These are phyloP conservation scores for Metschnikowia rubicola DNA, from an alignment of 805 yeast species.

Conservation along the genomic window DNA sequence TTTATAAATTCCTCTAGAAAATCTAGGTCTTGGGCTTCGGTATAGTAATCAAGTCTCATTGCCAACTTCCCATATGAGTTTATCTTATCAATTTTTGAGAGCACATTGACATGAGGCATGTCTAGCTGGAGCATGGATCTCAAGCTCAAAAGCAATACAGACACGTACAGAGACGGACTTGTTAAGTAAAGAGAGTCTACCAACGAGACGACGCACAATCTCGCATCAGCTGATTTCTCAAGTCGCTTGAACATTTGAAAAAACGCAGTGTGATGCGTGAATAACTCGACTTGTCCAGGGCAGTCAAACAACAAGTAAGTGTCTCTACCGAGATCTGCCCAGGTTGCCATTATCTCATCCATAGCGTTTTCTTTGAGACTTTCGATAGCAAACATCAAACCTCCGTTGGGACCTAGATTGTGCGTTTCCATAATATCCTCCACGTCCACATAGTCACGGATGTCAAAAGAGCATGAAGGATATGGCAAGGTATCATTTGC, in stretches of 20 bases:
- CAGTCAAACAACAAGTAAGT: constrained; percentile 80
- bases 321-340: constrained; percentile 24
- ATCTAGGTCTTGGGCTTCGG: constrained; percentile 84
- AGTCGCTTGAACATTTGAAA: constrained; percentile 62
- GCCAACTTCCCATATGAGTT: constrained; percentile 77
- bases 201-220: constrained; percentile 81
- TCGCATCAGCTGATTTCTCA: constrained; percentile 52
- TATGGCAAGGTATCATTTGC: constrained; percentile 74
- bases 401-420: constrained; percentile 85
- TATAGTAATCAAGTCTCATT: constrained; percentile 78
- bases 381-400: constrained; percentile 84
- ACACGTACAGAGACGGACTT: constrained; percentile 84
- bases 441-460: constrained; percentile 68
- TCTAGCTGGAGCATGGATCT: constrained; percentile 92
- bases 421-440: constrained; percentile 77
- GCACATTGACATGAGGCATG: constrained; percentile 88
- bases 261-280: constrained; percentile 82
- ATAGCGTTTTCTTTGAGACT: constrained; percentile 40
- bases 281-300: constrained; percentile 95
- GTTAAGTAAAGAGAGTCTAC: constrained; percentile 81
- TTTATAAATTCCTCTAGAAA: constrained; percentile 65
- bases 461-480: constrained; percentile 66
- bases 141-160: constrained; percentile 73
- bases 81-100: constrained; percentile 85
- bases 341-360: constrained; percentile 48